Evolutionary conservation across 2,329 filamentous ascomycete genomes (phyloP), one percentile per base, ranked within the genome.

Genomic region (Stagonosporopsis vannaccii): DNA sequence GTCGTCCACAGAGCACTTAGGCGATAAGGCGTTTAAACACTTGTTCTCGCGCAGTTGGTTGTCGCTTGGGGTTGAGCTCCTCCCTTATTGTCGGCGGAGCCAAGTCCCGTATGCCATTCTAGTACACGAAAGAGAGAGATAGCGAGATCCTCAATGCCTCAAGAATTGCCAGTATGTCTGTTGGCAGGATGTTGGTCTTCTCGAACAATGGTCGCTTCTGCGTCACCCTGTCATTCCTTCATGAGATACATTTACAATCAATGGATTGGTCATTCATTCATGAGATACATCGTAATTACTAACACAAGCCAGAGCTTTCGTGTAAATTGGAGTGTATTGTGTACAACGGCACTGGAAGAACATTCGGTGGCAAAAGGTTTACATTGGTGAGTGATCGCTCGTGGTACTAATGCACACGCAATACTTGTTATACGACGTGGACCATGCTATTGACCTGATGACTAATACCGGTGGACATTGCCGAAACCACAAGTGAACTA

Each of bases 1-100:
- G 64, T 2, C 85, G 80, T 19, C 86, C 86, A 67, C 88, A 88
- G 0, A 89, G 78, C 56, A 88, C 84, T 60, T 87, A 86, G 60
- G 88, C 89, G 30, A 84, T 82, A n/a, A n/a, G 0, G 87, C 88
- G 56, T 83, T 84, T 26, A 70, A 3, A 79, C 79, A 8, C 81
- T 80, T 0, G 82, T 84, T 6, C 81, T 82, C 1, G 81, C 81
- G 83, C 83, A 85, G 1, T 81, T 79, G 42, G 87, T 87, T 2
- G 82, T 82, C n/a, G 76, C 77, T 58, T 70, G 39, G 61, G 77
- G 70, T 76, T 51, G 2, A 78, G 62, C 17, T 76, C 73, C n/a
- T 63, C 62, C 12, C 70, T 74, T 22, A 78, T 76, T 12, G 71
- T 68, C 11, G 75, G 65, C 41, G 77, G 58, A 58, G 77, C 54